Percentiles rank a stretch among this genome's conserved stretches.
Conservation (phyloP, 129 eudicot species). For the Flaveria robusta region DNA sequence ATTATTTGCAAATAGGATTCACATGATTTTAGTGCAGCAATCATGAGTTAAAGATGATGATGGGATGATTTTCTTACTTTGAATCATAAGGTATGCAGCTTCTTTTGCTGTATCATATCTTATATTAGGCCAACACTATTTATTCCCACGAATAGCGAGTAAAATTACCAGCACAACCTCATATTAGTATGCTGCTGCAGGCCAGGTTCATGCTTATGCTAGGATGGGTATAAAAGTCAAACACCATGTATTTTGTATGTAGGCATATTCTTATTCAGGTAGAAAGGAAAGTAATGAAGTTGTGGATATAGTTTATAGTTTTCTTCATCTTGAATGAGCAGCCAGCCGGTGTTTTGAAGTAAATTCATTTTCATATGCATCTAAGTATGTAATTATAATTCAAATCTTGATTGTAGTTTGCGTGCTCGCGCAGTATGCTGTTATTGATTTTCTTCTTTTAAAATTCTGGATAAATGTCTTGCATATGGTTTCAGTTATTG, state of each 20-base stretch:
- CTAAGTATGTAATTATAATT: constrained; percentile 26
- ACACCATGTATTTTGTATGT: constrained; percentile 18
- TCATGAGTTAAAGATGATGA: constrained; percentile 19
- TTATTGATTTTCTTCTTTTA: not conserved
- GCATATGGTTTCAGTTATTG: not conserved
- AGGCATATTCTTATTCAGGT: constrained; percentile 16
- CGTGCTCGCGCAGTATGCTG: not conserved
- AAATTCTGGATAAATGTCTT: not conserved
- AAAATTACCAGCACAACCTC: constrained; percentile 14
- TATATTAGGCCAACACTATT: not conserved
- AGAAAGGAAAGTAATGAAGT: constrained; percentile 17
- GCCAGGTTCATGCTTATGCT: constrained; percentile 31
- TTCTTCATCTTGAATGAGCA: constrained; percentile 21
- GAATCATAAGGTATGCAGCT: constrained; percentile 27
- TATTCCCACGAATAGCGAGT: not conserved
- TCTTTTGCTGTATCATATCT: not conserved
- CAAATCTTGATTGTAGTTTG: constrained; percentile 5
- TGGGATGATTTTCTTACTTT: constrained; percentile 8
- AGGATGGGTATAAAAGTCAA: constrained; percentile 24
- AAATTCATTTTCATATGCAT: not conserved
- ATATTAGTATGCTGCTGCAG: not conserved
- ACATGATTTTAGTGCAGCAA: not conserved
- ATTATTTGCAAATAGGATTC: not conserved
- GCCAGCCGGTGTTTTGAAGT: constrained; percentile 15
- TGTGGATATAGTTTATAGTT: constrained; percentile 30